Evolutionary conservation across 2,329 filamentous ascomycete species (phyloP), one percentile per base, ranked within the genome.

Genomic region (Penicillium griseofulvum): DNA sequence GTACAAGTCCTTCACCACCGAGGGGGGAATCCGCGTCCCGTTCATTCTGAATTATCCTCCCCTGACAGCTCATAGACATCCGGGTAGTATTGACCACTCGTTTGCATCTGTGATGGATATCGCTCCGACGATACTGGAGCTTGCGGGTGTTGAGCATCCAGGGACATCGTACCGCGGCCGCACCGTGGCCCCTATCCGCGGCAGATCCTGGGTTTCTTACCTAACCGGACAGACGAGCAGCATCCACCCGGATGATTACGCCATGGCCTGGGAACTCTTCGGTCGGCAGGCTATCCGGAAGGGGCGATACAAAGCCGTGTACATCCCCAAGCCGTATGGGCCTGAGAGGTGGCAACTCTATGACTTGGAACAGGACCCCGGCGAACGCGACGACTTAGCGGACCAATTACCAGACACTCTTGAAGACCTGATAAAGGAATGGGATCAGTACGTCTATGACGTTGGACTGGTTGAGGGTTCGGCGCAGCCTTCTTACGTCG

Each of bases 331-430:
- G 52, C 78, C 74, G 45, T 78, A 77, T 54, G 78, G 78, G 0
- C 69, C 71, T 0, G 78, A 79, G 55, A 72, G 72, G 29, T 82
- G 80, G 79, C 75, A 82, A 65, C 68, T 82, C 36, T 83, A 79
- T 61, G 74, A 82, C 61, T 64, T 44, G n/a, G 42, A 22, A 2
- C 10, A 26, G 3, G 80, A 83, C 60, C 76, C 76, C 0, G 79
- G 78, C 6, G 78, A 83, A 61, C 68, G 72, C 0, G 60, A 72
- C 42, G 72, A 79, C 63, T 49, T 78, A 29, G 59, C 68, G 1
- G 64, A 68, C 14, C 29, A 62, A 16, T 59, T 72, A 7, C 69
- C 69, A 0, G 74, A 76, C 43, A 55, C 52, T 29, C 22, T 59
- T 26, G 33, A n/a, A 31, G 56, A 57, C 31, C 34, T 62, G 5